Evolutionary conservation across 73 alveolate species (phyloP).

Genomic region (Symbiodinium natans): DNA sequence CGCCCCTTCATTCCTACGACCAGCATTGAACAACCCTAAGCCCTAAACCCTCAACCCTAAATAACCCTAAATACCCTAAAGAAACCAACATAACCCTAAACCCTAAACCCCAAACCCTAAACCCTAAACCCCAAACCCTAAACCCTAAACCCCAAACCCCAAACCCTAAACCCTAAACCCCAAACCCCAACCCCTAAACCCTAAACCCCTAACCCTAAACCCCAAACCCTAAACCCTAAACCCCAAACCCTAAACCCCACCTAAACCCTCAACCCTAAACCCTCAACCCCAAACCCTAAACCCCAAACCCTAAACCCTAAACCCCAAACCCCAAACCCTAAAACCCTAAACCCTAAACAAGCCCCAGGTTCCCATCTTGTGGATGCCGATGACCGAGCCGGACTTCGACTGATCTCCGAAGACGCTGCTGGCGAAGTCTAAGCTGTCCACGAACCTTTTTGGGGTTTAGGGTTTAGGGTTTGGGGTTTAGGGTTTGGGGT

Average conservation of each 20-base stretch:
- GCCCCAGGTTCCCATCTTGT: constrained; percentile 55
- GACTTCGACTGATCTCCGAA: constrained; percentile 44
- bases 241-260: neutral
- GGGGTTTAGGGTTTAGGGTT: no score
- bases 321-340: neutral
- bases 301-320: neutral
- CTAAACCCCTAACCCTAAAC: neutral
- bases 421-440: constrained; percentile 62
- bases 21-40: neutral
- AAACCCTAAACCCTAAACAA: neutral
- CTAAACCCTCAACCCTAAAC: neutral
- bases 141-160: neutral
- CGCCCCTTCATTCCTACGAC: no score
- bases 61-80: neutral
- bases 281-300: neutral
- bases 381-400: constrained; percentile 63
- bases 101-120: neutral
- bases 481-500: no score
- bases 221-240: neutral
- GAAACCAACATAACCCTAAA: neutral
- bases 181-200: neutral
- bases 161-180: neutral
- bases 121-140: neutral
- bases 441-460: constrained; percentile 59
- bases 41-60: neutral